These are phyloP conservation scores for Epichloe sibirici DNA, from an alignment of 2,329 filamentous ascomycete species.

Conservation along the genomic window DNA sequence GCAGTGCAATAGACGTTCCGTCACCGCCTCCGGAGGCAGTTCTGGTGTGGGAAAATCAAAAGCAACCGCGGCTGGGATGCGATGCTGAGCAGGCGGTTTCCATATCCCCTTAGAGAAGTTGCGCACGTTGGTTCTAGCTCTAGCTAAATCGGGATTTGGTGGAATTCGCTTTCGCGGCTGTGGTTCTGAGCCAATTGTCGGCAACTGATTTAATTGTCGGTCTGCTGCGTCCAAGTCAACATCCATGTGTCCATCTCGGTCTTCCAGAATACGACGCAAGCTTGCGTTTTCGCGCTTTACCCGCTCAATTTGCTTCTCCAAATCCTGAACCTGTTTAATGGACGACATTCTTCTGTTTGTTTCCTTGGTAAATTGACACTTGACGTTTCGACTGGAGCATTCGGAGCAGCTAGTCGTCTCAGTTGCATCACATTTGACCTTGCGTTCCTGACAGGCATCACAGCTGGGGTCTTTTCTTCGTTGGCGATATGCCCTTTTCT, in stretches of 20 bases:
- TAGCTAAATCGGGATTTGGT: slow-evolving; percentile 54
- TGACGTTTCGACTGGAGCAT: slow-evolving; percentile 90
- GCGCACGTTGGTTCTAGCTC: slow-evolving; percentile 60
- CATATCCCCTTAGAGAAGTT: slow-evolving; percentile 67
- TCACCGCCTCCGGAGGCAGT: slow-evolving; percentile 56
- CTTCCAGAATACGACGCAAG: slow-evolving; percentile 52
- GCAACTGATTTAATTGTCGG: slow-evolving; percentile 43
- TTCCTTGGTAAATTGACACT: slow-evolving; percentile 98
- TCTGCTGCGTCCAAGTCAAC: slow-evolving; percentile 34
- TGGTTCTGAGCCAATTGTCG: slow-evolving; percentile 53
- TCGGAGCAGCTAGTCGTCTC: slow-evolving; percentile 95
- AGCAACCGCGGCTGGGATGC: slow-evolving; percentile 34
- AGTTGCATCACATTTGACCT: slow-evolving; percentile 87
- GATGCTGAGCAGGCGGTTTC: slow-evolving; percentile 61
- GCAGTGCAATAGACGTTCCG: slow-evolving; percentile 59
- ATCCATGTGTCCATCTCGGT: slow-evolving; percentile 37
- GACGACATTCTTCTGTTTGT: slow-evolving; percentile 98
- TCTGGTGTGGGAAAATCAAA: slow-evolving; percentile 46
- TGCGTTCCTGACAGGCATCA: slow-evolving; percentile 83
- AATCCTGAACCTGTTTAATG: slow-evolving; percentile 96
- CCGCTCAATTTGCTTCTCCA: slow-evolving; percentile 79
- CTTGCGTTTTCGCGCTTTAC: slow-evolving; percentile 70
- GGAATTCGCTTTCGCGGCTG: slow-evolving; percentile 49
- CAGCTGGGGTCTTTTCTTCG: slow-evolving; percentile 93
- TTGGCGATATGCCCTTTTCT: slow-evolving; percentile 91